Evolutionary conservation across 2,329 filamentous ascomycete genomes (phyloP).

Genomic region (Phoma sp.): DNA sequence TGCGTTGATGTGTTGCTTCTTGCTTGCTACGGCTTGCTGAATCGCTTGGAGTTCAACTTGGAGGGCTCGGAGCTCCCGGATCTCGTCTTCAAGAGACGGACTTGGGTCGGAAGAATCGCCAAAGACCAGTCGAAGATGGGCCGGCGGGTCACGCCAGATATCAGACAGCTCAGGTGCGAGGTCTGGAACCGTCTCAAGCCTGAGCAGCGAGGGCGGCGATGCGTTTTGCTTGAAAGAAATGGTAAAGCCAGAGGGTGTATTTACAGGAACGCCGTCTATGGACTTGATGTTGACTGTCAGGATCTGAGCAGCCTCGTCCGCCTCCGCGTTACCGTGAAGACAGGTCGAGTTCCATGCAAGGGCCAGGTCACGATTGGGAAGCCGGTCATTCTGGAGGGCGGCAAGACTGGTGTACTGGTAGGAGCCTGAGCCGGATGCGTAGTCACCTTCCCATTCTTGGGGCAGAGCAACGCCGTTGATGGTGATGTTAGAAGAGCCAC

Average conservation of each 20-base stretch:
- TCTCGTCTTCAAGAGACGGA: conserved; percentile 46
- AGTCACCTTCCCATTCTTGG: conserved; percentile 48
- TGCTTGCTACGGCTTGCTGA: conserved; percentile 44
- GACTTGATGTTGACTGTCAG: conserved; percentile 49
- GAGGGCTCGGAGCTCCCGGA: conserved; percentile 50
- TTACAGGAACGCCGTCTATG: conserved; percentile 44
- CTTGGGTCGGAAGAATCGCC: conserved; percentile 18
- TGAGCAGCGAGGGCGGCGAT: conserved; percentile 46
- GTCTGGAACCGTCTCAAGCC: conserved; percentile 43
- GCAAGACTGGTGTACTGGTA: conserved; percentile 35
- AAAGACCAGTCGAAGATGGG: conserved; percentile 39
- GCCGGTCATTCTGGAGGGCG: conserved; percentile 43
- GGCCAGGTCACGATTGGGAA: conserved; percentile 44
- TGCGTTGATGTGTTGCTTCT: conserved; percentile 44
- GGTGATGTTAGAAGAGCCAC: conserved; percentile 50
- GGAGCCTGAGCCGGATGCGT: conserved; percentile 44
- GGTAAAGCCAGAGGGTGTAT: conserved; percentile 46
- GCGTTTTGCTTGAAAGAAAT: conserved; percentile 49
- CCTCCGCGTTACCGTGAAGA: conserved; percentile 40
- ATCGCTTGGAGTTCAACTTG: conserved; percentile 48
- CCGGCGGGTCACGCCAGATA: conserved; percentile 47
- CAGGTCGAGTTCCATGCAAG: conserved; percentile 50
- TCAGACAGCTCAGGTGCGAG: conserved; percentile 37
- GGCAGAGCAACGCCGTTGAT: conserved; percentile 50
- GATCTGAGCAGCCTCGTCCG: conserved; percentile 44